phyloP scores from a whole-genome alignment of 169 alveolate species.

The Plasmodium coatneyi region DNA sequence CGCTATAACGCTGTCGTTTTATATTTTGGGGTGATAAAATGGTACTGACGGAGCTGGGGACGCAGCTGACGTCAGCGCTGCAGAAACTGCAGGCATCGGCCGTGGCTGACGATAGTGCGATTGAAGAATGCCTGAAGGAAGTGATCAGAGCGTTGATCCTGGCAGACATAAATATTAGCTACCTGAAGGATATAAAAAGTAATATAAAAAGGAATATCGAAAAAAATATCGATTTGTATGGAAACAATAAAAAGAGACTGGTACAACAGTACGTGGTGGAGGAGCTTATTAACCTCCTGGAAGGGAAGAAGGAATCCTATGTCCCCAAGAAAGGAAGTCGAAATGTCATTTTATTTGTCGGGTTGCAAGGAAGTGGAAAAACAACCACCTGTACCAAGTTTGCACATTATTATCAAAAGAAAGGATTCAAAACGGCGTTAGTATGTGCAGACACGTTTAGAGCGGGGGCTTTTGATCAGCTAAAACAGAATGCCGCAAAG shows the following conservation, averaged over 20 bases:
- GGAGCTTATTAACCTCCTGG: slow-evolving; percentile 94
- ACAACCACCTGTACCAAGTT: slow-evolving; percentile 99
- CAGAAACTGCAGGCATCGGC: slow-evolving; percentile 93
- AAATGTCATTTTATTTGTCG: slow-evolving; percentile 99
- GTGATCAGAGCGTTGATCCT: slow-evolving; percentile 93
- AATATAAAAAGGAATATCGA: slow-evolving; percentile 90
- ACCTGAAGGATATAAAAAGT: slow-evolving; percentile 91
- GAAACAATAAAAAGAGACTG: slow-evolving; percentile 86
- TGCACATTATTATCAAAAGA: slow-evolving; percentile 96
- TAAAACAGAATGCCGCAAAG: slow-evolving; percentile 99
- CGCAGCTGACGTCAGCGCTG: slow-evolving; percentile 94
- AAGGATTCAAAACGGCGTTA: slow-evolving; percentile 97
- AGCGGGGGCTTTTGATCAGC: slow-evolving; percentile 99
- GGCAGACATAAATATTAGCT: slow-evolving; percentile 95
- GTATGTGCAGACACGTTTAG: slow-evolving; percentile 99
- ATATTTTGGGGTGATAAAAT: slow-evolving; percentile 76
- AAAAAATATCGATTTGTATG: slow-evolving; percentile 84
- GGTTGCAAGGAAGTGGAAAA: slow-evolving; percentile 99
- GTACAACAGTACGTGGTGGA: slow-evolving; percentile 84
- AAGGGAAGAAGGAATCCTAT: slow-evolving; percentile 93
- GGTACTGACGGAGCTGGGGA: slow-evolving; percentile 98
- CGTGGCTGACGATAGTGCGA: slow-evolving; percentile 93
- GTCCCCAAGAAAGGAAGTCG: slow-evolving; percentile 93
- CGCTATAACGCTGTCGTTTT: neutral
- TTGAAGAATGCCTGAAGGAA: slow-evolving; percentile 92